phyloP scores from a whole-genome alignment of 2,329 filamentous ascomycete species.

The Fusarium brevicatenulatum region DNA sequence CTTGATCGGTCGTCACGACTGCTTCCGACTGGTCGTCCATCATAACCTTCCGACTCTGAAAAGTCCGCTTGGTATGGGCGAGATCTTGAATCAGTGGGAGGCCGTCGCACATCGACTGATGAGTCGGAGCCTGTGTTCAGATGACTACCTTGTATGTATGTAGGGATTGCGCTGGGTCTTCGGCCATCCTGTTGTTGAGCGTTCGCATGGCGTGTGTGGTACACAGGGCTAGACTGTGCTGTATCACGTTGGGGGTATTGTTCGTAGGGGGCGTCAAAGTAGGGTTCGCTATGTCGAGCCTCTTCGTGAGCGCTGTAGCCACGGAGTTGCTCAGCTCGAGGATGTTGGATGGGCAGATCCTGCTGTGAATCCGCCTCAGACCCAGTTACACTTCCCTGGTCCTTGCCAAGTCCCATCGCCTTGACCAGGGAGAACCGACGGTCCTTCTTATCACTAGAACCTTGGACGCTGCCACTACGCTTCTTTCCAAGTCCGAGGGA shows the following conservation, averaged over 20 bases:
- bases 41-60: constrained; percentile 55
- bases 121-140: constrained; percentile 65
- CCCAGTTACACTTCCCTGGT: constrained; percentile 59
- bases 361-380: constrained; percentile 62
- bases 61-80: constrained; percentile 58
- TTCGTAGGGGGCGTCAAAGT: constrained; percentile 54
- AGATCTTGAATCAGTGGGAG: constrained; percentile 51
- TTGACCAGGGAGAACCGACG: constrained; percentile 78
- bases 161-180: constrained; percentile 56
- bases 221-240: constrained; percentile 49
- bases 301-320: constrained; percentile 51
- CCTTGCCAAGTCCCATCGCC: constrained; percentile 69
- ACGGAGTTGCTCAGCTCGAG: constrained; percentile 44
- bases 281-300: constrained; percentile 50
- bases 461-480: constrained; percentile 73
- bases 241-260: constrained; percentile 50
- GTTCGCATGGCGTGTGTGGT: constrained; percentile 56
- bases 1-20: constrained; percentile 59
- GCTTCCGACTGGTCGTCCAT: constrained; percentile 52
- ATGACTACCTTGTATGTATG: constrained; percentile 59
- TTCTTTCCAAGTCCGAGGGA: constrained; percentile 76
- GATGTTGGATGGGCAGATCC: constrained; percentile 63
- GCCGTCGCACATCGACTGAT: constrained; percentile 60
- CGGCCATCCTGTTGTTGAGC: constrained; percentile 54
- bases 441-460: constrained; percentile 65